Evolutionary conservation across 805 yeast species (phyloP).

Genomic region (Yarrowia phangngaensis): DNA sequence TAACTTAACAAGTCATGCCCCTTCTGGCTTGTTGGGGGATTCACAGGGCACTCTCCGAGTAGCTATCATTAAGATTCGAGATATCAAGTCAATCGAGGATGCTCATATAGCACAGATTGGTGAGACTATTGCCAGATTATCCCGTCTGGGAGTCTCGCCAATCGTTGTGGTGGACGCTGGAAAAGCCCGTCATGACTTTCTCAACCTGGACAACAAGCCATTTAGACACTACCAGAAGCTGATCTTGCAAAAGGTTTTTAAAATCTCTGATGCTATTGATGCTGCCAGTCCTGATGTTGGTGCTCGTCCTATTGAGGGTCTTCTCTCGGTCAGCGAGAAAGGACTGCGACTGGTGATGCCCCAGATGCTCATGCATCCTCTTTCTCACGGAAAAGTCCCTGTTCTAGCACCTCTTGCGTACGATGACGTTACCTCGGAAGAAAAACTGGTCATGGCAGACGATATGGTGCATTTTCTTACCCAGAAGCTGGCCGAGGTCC

Average conservation of each 20-base stretch:
- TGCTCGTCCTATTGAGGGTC: constrained; percentile 40
- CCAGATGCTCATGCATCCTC: constrained; percentile 43
- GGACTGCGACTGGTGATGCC: constrained; percentile 38
- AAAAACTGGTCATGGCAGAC: constrained; percentile 42
- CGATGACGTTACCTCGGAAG: constrained; percentile 50
- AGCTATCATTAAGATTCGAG: constrained; percentile 54
- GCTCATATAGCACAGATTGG: constrained; percentile 44
- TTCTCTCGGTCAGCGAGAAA: constrained; percentile 38
- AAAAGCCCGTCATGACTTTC: constrained; percentile 33
- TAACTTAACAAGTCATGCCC: not conserved
- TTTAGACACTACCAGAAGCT: constrained; percentile 35
- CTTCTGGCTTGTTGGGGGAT: constrained; percentile 15
- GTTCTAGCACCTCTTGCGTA: constrained; percentile 62
- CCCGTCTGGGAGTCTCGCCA: constrained; percentile 69
- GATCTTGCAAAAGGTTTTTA: constrained; percentile 30
- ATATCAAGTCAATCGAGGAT: constrained; percentile 32
- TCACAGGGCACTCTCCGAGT: constrained; percentile 41
- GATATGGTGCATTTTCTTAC: constrained; percentile 44
- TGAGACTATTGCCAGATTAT: constrained; percentile 52
- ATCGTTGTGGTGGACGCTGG: constrained; percentile 56
- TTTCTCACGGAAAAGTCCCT: constrained; percentile 47
- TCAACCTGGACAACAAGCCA: constrained; percentile 32
- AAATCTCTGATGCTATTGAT: constrained; percentile 31
- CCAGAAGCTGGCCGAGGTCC: constrained; percentile 38
- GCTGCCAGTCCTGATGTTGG: constrained; percentile 27